These are phyloP conservation scores for Fusarium continuum DNA, from an alignment of 2,329 filamentous ascomycete species.

Conservation along the genomic window DNA sequence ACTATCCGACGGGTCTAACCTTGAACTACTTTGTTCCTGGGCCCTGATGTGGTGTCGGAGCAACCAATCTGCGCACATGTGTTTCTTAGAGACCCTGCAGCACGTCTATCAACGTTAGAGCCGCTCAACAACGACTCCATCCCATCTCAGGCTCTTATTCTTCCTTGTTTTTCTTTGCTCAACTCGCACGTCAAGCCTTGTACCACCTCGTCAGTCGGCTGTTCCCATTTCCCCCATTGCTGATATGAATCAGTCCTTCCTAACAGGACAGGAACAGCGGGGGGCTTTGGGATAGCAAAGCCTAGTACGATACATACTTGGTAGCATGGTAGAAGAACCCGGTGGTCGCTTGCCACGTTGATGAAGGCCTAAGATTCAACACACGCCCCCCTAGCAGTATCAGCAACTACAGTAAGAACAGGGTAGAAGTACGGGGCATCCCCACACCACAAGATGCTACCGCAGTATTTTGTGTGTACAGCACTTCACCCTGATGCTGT, in stretches of 20 bases:
- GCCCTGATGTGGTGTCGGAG: conserved; percentile 33
- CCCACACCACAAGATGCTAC: conserved; percentile 40
- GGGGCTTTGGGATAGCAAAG: not conserved
- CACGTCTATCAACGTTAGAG: conserved; percentile 22
- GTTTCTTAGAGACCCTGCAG: conserved; percentile 42
- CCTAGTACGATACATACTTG: conserved; percentile 1
- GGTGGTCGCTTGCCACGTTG: conserved; percentile 49
- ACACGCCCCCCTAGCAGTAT: conserved; percentile 34
- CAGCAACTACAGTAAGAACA: conserved; percentile 30
- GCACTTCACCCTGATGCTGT: conserved; percentile 31
- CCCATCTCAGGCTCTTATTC: not conserved
- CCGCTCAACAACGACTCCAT: conserved; percentile 4
- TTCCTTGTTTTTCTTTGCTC: not conserved
- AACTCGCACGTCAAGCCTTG: not conserved
- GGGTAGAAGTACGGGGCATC: conserved; percentile 33
- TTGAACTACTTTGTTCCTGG: conserved; percentile 39
- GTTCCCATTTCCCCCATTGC: not conserved
- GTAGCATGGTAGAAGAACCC: conserved; percentile 21
- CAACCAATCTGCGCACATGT: conserved; percentile 20
- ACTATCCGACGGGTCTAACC: conserved; percentile 22
- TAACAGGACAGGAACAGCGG: not conserved
- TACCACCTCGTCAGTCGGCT: not conserved
- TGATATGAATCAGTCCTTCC: not conserved
- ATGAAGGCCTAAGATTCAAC: conserved; percentile 39
- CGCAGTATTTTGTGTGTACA: conserved; percentile 32